phyloP scores from a whole-genome alignment of 2,329 filamentous ascomycete genomes.

The Fusarium vanettenii region DNA sequence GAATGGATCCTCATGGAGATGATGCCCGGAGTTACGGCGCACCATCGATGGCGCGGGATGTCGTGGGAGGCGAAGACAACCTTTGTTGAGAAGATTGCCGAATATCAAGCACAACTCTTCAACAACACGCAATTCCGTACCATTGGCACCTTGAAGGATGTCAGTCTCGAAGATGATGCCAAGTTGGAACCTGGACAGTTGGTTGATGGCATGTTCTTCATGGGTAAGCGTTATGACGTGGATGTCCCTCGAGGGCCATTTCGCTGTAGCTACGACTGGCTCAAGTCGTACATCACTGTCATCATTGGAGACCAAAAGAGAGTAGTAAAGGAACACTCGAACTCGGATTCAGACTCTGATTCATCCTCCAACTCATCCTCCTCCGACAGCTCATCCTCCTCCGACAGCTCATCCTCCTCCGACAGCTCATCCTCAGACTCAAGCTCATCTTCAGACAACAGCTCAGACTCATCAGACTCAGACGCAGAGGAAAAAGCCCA shows the following conservation, averaged over 20 bases:
- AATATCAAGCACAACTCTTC: slow-evolving; percentile 6
- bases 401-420: not conserved
- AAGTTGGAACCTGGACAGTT: slow-evolving; percentile 37
- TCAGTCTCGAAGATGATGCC: not conserved
- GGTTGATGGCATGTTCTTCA: slow-evolving; percentile 50
- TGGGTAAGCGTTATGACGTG: slow-evolving; percentile 45
- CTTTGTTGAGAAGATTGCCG: not conserved
- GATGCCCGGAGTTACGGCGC: slow-evolving; percentile 39
- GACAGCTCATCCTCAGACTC: not conserved
- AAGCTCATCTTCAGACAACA: not conserved
- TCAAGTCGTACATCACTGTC: slow-evolving; percentile 47
- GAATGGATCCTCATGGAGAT: slow-evolving; percentile 55
- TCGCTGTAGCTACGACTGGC: slow-evolving; percentile 52
- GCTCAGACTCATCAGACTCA: slow-evolving; percentile 6
- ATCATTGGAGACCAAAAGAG: slow-evolving; percentile 44
- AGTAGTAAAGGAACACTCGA: slow-evolving; percentile 35
- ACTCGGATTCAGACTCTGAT: not conserved
- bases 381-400: not conserved
- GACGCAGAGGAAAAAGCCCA: slow-evolving; percentile 37
- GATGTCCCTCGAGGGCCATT: slow-evolving; percentile 52
- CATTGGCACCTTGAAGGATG: slow-evolving; percentile 31
- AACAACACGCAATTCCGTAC: not conserved
- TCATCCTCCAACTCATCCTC: not conserved
- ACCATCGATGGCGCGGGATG: slow-evolving; percentile 44
- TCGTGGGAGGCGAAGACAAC: slow-evolving; percentile 46